Base-by-base conservation (phyloP, 768 basidiomycete genomes). In the Tephrocybe sp. region DNA sequence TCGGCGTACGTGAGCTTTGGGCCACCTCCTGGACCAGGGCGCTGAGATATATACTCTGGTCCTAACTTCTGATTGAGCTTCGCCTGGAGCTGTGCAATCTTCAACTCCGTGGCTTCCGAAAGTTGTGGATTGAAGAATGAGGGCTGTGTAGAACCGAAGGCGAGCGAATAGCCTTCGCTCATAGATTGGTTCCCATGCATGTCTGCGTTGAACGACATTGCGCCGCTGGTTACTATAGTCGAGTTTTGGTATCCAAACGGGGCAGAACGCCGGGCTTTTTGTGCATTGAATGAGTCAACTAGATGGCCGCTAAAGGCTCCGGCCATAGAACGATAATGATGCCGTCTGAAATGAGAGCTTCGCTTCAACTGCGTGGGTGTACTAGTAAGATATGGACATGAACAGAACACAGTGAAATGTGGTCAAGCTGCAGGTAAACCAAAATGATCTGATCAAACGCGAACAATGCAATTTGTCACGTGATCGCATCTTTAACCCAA, bases 1-100 rank as follows among this genome's bases (percentile, higher is more conserved):
- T 98, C 96, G 1, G 89, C 87, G 63, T 99, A 98, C 13, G 88
- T 94, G 40, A 99, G 72, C 66, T 95, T 97, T 13, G 81, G 79
- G 3, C 89, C 91, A 36, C 87, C 89, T 14, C 86, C 88, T 2
- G 91, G 92, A 4, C 96, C 95, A 6, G 90, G 87, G 13, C 97
- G 77, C 56, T 87, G 85, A 2, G 90, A 92, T 49, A 99, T 80
- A 62, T 82, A 97, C 70, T 98, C 97, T 1, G 97, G 97, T 2
- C 97, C 97, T 16, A 99, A 84, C 59, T 87, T 90, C 68, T 85
- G 85, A 61, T 88, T 77, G 26, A 99, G 76, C 65, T 92, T 89
- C 11, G 79, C 83, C 62, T 96, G 92, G 1, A 97, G 71, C 0
- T 76, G 65, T 5, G 84, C 87, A 38, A 92, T 81, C 60, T 82